Percentiles rank a stretch among this genome's conserved stretches.
phyloP scores from a whole-genome alignment of 495 filamentous ascomycete genomes.

The Pseudoneurospora amorphoporcata region DNA sequence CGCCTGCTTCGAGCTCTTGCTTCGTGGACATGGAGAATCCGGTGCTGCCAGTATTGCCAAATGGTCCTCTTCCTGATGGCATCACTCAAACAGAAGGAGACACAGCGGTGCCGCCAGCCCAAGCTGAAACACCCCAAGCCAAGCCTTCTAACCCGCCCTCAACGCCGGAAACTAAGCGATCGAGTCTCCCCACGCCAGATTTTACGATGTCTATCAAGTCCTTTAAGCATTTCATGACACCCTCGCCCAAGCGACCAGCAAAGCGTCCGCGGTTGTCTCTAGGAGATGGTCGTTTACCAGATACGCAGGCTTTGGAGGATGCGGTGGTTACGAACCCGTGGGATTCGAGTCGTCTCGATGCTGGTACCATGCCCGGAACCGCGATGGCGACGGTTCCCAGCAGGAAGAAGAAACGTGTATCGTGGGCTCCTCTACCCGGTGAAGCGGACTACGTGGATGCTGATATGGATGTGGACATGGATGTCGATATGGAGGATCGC shows the following conservation, averaged over 20 bases:
- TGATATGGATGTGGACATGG: neutral
- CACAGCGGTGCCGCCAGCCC: neutral
- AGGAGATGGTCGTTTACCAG: conserved; percentile 10
- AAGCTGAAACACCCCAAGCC: neutral
- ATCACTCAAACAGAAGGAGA: neutral
- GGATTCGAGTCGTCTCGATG: neutral
- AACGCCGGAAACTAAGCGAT: conserved; percentile 15
- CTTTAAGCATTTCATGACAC: conserved; percentile 21
- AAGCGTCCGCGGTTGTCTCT: conserved; percentile 5
- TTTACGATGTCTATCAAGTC: conserved; percentile 21
- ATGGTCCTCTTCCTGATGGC: neutral
- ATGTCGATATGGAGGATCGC: neutral
- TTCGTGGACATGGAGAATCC: neutral
- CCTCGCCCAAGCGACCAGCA: conserved; percentile 10
- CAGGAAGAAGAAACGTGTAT: conserved; percentile 19
- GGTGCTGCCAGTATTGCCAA: neutral
- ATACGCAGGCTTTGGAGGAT: conserved; percentile 15
- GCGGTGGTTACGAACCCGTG: conserved; percentile 21
- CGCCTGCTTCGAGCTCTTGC: conserved; percentile 8
- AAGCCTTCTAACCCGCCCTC: conserved; percentile 6
- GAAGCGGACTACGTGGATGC: conserved; percentile 3
- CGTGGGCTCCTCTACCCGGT: conserved; percentile 16
- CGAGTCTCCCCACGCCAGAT: conserved; percentile 22
- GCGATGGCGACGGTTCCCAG: neutral
- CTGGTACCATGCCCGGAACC: neutral